Base-by-base conservation (phyloP, 805 yeast genomes). In the Candida germanica region DNA sequence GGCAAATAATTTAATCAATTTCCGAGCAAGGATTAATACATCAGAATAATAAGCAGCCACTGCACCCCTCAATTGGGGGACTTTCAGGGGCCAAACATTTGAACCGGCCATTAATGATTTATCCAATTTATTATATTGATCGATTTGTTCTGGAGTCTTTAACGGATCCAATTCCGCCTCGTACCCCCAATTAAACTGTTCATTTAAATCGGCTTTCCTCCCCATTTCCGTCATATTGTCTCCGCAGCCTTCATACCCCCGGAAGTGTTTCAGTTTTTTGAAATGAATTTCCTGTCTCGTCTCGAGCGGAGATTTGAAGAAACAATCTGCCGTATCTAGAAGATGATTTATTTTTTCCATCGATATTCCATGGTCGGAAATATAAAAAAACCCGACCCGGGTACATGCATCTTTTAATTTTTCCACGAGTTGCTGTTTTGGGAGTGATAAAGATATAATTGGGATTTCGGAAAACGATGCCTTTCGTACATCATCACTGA, bases 401-500 rank as follows among this genome's bases (percentile, higher is more conserved):
- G 38, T 27, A 27, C 42, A 38, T 19, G 46, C 46, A 32, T 42
- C 39, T 24, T 35, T 31, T 4, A 42, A 10, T 18, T 35, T 26
- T 14, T 31, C 20, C 4, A 42, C 40, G 17, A 42, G 16, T 15
- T 25, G 11, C 3, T 6, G 14, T 16, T 35, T 23, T 5, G 21
- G 29, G 22, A 25, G 37, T 7, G 34, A 18, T 21, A 42, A 26
- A 4, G 45, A 42, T 16, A 42, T 42, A 10, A 35, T 22, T 1
- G 45, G 45, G 19, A 42, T 42, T 19, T 42, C 45, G n/a, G 45
- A 42, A 29, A 38, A 35, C 19, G 31, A 38, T n/a, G 45, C 42
- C 21, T 38, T 38, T 26, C 45, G 28, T n/a, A 26, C 45, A 6
- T 17, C 18, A 29, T 42, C 42, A 15, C 21, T 34, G 4, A 21